Percentiles rank a stretch among this genome's conserved stretches.
Conservation (phyloP, 148 eudicot species). For the Selenicereus undatus region DNA sequence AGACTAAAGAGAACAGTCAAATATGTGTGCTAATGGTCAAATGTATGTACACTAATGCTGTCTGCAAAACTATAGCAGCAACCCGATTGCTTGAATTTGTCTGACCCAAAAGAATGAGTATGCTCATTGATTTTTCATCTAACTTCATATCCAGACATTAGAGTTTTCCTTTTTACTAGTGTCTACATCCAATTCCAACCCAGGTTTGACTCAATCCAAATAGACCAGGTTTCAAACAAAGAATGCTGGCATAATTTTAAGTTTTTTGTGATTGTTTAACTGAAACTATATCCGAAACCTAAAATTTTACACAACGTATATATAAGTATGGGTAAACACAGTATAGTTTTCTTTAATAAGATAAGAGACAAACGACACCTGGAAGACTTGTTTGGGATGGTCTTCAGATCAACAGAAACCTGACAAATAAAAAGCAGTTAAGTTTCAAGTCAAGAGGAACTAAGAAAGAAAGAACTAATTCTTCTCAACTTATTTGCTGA, state of each 20-base stretch:
- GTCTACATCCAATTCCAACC: neutral
- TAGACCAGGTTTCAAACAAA: neutral
- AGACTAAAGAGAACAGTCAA: too few species aligned
- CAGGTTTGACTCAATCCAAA: too few species aligned
- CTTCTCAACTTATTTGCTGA: too few species aligned
- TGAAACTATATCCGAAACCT: neutral
- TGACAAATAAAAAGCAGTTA: constrained; percentile 29
- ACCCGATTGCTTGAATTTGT: too few species aligned
- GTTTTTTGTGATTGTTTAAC: neutral
- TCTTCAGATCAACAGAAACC: constrained; percentile 77
- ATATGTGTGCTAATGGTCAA: too few species aligned
- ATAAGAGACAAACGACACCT: constrained; percentile 44
- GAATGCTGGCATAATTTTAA: neutral
- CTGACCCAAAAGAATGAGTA: too few species aligned
- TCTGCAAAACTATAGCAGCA: too few species aligned
- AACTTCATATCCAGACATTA: too few species aligned
- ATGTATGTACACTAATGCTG: too few species aligned
- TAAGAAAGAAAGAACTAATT: neutral
- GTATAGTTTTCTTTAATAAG: neutral
- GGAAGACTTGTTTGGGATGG: constrained; percentile 47
- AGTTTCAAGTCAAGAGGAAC: constrained; percentile 1
- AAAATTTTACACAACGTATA: neutral
- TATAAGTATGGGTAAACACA: neutral
- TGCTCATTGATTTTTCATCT: too few species aligned
- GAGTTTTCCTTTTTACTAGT: too few species aligned